phyloP scores from a whole-genome alignment of 768 basidiomycete species.

The Paxillus ammoniavirescens region DNA sequence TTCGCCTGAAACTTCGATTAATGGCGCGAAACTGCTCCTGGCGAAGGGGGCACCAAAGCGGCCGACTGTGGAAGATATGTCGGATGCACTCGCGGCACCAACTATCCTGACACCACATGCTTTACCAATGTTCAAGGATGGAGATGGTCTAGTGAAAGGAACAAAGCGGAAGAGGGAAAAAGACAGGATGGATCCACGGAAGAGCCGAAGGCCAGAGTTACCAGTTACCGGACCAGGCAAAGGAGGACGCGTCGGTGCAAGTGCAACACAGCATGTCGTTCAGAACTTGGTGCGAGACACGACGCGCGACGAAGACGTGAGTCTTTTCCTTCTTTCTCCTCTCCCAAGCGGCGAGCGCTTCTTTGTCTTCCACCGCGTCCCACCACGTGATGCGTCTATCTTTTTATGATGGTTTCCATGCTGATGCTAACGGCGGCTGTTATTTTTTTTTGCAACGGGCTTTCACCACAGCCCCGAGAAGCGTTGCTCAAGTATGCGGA shows the following conservation, averaged over 20 bases:
- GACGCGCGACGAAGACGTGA: conserved; percentile 91
- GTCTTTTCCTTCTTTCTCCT: conserved; percentile 39
- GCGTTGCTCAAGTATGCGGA: conserved; percentile 93
- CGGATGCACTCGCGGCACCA: conserved; percentile 79
- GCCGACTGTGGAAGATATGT: conserved; percentile 84
- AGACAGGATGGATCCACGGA: conserved; percentile 83
- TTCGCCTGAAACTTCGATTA: conserved; percentile 84
- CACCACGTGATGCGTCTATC: conserved; percentile 14
- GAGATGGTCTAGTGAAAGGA: conserved; percentile 61
- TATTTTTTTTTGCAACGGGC: conserved; percentile 19
- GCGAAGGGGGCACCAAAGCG: conserved; percentile 85
- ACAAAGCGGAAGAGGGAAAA: conserved; percentile 89
- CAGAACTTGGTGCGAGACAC: conserved; percentile 92
- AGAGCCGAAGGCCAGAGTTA: conserved; percentile 88
- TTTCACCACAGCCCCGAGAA: conserved; percentile 78
- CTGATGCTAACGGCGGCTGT: conserved; percentile 24
- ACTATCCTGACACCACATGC: conserved; percentile 92
- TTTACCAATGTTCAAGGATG: conserved; percentile 89
- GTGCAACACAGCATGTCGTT: conserved; percentile 95
- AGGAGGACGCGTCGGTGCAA: conserved; percentile 93
- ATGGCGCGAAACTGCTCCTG: conserved; percentile 88
- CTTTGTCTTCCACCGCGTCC: conserved; percentile 13
- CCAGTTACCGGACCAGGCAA: conserved; percentile 91
- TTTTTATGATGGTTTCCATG: conserved; percentile 27
- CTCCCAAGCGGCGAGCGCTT: neutral